Evolutionary conservation across 192 early-diverging fungal genomes (phyloP).

Genomic region (Funneliformis mosseae): DNA sequence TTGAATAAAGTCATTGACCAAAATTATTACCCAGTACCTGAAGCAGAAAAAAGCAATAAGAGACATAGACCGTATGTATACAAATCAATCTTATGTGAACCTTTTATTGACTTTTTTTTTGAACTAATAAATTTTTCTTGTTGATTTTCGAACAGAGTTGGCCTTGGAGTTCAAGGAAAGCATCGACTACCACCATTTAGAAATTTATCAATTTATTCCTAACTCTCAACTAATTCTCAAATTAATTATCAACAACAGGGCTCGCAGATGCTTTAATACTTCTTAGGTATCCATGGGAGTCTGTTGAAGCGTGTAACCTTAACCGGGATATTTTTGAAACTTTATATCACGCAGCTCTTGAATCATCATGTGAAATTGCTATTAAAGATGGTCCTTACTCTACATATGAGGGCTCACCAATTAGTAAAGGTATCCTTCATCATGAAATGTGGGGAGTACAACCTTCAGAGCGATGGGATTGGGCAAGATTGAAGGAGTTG

Average conservation of each 20-base stretch:
- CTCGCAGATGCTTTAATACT: slow-evolving; percentile 96
- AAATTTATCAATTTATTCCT: too few species aligned
- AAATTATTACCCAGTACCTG: slow-evolving; percentile 94
- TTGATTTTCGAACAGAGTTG: slow-evolving; percentile 57
- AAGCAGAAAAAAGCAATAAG: slow-evolving; percentile 87
- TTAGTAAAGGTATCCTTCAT: slow-evolving; percentile 88
- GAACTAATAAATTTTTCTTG: too few species aligned
- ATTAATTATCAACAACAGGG: background rate
- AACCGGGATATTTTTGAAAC: slow-evolving; percentile 95
- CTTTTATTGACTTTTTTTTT: too few species aligned
- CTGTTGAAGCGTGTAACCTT: slow-evolving; percentile 74
- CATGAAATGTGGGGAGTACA: slow-evolving; percentile 91
- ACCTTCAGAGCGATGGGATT: slow-evolving; percentile 87
- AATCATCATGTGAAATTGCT: slow-evolving; percentile 90
- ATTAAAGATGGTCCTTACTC: slow-evolving; percentile 77
- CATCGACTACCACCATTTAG: too few species aligned
- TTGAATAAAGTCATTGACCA: slow-evolving; percentile 97
- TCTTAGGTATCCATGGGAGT: slow-evolving; percentile 94
- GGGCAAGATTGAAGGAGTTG: slow-evolving; percentile 75
- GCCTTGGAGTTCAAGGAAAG: slow-evolving; percentile 91
- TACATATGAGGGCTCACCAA: slow-evolving; percentile 85
- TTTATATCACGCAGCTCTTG: slow-evolving; percentile 92
- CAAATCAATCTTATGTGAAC: too few species aligned
- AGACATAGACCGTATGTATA: slow-evolving; percentile 75
- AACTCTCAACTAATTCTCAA: too few species aligned